Evolutionary conservation across 495 filamentous ascomycete species (phyloP), one percentile per base, ranked within the genome.

Genomic region (Hyaloscypha variabilis): DNA sequence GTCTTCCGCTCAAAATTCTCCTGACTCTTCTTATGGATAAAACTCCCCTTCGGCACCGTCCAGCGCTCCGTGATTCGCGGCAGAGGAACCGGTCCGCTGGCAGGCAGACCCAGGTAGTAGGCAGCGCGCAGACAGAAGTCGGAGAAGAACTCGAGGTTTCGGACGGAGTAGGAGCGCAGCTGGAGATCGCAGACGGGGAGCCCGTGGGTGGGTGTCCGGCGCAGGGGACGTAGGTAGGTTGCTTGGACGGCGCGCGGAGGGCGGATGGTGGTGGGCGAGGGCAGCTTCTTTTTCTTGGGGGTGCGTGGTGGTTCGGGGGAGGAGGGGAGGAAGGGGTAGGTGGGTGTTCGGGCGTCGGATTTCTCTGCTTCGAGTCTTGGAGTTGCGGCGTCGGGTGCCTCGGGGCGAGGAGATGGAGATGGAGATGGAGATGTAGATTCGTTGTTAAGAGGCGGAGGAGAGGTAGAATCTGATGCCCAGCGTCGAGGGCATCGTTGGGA

Each of bases 1-100:
- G 95, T 99, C 60, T 93, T 88, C 21, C 95, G 84, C 81, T 97
- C 94, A 72, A 94, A 99, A 75, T 99, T 99, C 79, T 99, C 96
- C 77, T 99, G 93, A 63, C 86, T 90, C 80, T 98, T 99, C 81
- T 99, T 99, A 82, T 90, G 88, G 63, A 97, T 88, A 81, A 99
- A 99, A 74, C 90, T 90, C 68, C 85, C 87, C 73, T 85, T 86
- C 28, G 94, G 94, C 14, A 99, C 94, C 57, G 95, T 98, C 96
- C 96, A 99, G 64, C 93, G 84, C 78, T 98, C 89, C 21, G 84
- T 87, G 51, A 92, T 91, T 60, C 89, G 85, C 5, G 95, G 95
- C 36, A 99, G 81, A n/a, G 95, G 93, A 5, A 97, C 82, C 25
- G 95, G 93, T 0, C 95, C 95, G 46, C 82, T 89, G 17, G 94